Evolutionary conservation across 495 filamentous ascomycete genomes (phyloP).

Genomic region (Gamarada debralockiae): DNA sequence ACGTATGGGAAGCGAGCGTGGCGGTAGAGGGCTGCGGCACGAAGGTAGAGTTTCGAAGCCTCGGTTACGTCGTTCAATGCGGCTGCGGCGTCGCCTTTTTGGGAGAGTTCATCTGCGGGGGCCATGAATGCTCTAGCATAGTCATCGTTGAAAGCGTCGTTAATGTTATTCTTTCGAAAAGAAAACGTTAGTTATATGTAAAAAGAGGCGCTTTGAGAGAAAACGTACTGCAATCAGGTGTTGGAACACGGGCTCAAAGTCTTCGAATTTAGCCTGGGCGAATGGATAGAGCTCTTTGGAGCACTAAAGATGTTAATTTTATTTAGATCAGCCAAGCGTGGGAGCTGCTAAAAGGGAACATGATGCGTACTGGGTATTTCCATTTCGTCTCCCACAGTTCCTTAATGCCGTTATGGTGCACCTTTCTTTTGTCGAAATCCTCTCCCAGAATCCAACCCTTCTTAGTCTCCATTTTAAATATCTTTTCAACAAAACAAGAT

Average conservation of each 20-base stretch:
- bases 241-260: conserved; percentile 69
- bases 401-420: conserved; percentile 66
- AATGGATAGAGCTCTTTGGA: conserved; percentile 63
- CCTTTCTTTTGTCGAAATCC: conserved; percentile 28
- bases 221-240: conserved; percentile 56
- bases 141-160: conserved; percentile 57
- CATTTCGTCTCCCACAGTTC: conserved; percentile 80
- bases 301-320: too few species aligned
- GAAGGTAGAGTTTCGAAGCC: conserved; percentile 62
- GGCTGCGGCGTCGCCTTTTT: conserved; percentile 36
- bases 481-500: too few species aligned
- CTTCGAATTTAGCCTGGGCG: conserved; percentile 64
- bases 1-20: conserved; percentile 73
- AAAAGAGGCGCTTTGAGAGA: too few species aligned
- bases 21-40: conserved; percentile 67
- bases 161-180: conserved; percentile 50
- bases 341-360: too few species aligned
- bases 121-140: conserved; percentile 64
- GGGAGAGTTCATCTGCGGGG: conserved; percentile 50
- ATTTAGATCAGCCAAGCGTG: too few species aligned
- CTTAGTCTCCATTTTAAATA: too few species aligned
- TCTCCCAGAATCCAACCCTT: not conserved
- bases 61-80: conserved; percentile 34
- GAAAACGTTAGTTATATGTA: too few species aligned
- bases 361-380: conserved; percentile 57